These are phyloP conservation scores for Tulasnella sp. DNA, from an alignment of 768 basidiomycete genomes.

Conservation along the genomic window DNA sequence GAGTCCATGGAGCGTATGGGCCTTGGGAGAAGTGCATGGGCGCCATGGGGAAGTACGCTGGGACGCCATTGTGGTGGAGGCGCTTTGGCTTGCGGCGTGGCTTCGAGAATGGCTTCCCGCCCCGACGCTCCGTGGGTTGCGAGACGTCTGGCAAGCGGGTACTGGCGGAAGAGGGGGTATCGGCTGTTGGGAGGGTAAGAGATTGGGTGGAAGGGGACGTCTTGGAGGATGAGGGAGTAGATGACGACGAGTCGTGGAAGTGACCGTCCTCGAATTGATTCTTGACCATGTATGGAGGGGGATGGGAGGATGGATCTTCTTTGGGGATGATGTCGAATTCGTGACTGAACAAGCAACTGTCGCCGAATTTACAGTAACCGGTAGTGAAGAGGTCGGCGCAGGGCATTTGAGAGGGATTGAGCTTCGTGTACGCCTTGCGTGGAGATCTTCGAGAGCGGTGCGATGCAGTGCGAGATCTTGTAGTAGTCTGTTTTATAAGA, in stretches of 20 bases:
- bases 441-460: conserved; percentile 20
- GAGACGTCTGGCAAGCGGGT: background rate
- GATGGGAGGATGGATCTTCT: conserved; percentile 12
- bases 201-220: conserved; percentile 30
- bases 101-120: background rate
- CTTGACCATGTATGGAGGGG: conserved; percentile 12
- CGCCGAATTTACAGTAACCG: conserved; percentile 26
- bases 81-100: conserved; percentile 10
- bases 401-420: conserved; percentile 17
- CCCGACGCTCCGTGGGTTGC: background rate
- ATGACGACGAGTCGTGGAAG: conserved; percentile 4
- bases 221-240: conserved; percentile 10
- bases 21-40: conserved; percentile 1
- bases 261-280: conserved; percentile 18
- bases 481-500: background rate
- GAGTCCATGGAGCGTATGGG: background rate
- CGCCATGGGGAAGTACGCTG: background rate
- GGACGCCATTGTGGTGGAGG: conserved; percentile 10
- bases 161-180: background rate
- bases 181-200: conserved; percentile 8
- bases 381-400: conserved; percentile 30
- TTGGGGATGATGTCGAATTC: conserved; percentile 20
- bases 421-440: background rate
- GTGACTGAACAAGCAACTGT: conserved; percentile 30
- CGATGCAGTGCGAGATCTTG: background rate